phyloP scores from a whole-genome alignment of 108 stramenopile species.

The Discostella stelligeroides region DNA sequence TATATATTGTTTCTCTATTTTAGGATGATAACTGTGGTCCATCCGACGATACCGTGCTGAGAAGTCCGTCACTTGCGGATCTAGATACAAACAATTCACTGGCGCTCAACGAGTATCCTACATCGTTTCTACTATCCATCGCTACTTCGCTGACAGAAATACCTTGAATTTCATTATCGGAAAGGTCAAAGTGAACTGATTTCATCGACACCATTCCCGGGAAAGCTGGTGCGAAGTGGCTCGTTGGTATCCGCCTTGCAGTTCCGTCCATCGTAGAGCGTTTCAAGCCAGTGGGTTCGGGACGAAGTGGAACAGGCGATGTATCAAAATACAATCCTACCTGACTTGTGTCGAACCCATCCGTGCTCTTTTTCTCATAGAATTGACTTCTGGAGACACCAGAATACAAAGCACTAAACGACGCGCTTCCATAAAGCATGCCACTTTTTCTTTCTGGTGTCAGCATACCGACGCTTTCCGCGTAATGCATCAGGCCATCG shows the following conservation, averaged over 20 bases:
- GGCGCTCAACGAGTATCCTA: slow-evolving; percentile 10
- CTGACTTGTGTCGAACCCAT: slow-evolving; percentile 30
- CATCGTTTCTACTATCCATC: slow-evolving; percentile 1
- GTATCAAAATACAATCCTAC: slow-evolving; percentile 33
- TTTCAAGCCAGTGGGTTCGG: not conserved
- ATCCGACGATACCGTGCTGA: not conserved
- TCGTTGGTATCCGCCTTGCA: not conserved
- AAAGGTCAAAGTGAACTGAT: slow-evolving; percentile 9
- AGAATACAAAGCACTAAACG: not conserved
- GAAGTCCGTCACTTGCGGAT: not conserved
- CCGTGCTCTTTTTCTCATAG: slow-evolving; percentile 5
- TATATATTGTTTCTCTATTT: too few species aligned
- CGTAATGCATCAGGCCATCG: slow-evolving; percentile 46
- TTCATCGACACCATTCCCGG: not conserved
- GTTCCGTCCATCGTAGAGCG: not conserved
- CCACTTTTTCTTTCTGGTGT: slow-evolving; percentile 38
- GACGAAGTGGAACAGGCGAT: slow-evolving; percentile 18
- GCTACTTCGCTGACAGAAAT: not conserved
- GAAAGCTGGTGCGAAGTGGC: not conserved
- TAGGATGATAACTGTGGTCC: not conserved
- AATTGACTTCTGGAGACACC: slow-evolving; percentile 7
- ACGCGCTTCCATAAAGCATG: not conserved
- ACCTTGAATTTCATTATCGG: not conserved
- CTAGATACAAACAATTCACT: not conserved
- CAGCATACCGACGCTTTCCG: slow-evolving; percentile 47